Evolutionary conservation across 192 early-diverging fungal genomes (phyloP), one percentile per base, ranked within the genome.

Genomic region (Gigaspora rosea): DNA sequence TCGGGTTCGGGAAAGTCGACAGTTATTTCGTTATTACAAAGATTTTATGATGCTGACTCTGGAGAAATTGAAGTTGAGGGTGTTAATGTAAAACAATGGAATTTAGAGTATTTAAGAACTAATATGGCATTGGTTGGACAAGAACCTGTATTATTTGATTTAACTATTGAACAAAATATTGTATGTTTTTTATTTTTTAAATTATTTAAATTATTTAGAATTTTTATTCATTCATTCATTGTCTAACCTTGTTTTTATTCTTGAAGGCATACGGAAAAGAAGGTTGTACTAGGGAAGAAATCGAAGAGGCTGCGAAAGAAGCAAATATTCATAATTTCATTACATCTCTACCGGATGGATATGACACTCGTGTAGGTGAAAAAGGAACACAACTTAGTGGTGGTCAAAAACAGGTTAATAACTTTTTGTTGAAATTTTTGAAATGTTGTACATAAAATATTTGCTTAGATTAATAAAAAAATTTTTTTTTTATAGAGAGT

Each of bases 61-160:
- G 96, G 96, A 65, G 47, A 41, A 9, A 87, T 93, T n/a, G 78
- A 59, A 15, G 81, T 96, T 20, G 90, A 96, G 73, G 82, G 81
- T 47, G 78, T 81, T 8, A 81, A 90, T 68, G 82, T 94, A 50
- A 78, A 80, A 4, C 75, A 87, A 50, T 93, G 90, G 85, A 86
- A 89, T 47, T 73, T 95, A 9, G 54, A 76, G 13, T 85, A 89
- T 36, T 80, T 96, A 35, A 90, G 96, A 57, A 69, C 74, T 11
- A 86, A 86, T 70, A 82, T 97, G 83, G 92, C 93, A 27, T 81
- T 97, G 8, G 96, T 97, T 10, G 90, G 90, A 47, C 96, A 97
- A 78, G 95, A 96, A 82, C 96, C 96, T 11, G 90, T 94, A 61
- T 84, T 97, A 65, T 96, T 97, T 73, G 93, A 95, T 83, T 83